Evolutionary conservation across 441 rosid genomes (phyloP).

Genomic region (Eruca vesicaria): DNA sequence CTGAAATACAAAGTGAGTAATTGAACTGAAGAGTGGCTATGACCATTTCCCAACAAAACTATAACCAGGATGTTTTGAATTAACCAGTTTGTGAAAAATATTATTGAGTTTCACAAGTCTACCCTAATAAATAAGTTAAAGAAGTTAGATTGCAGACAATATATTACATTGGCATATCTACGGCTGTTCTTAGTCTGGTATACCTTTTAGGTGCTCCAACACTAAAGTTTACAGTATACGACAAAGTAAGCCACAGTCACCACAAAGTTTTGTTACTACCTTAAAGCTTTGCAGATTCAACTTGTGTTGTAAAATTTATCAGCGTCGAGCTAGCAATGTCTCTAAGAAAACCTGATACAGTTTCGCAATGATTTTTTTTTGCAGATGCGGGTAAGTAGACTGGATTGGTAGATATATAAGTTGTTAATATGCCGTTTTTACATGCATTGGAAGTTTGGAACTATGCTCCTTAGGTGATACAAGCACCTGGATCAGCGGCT

Average conservation of each 20-base stretch:
- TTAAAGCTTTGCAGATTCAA: slow-evolving; percentile 87
- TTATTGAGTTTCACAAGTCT: background rate
- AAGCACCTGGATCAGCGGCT: background rate
- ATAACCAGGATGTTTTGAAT: background rate
- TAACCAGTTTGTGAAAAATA: background rate
- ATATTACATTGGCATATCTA: background rate
- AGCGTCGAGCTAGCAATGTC: background rate
- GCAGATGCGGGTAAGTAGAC: background rate
- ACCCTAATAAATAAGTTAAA: background rate
- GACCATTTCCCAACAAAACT: background rate
- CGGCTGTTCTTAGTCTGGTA: too few species aligned
- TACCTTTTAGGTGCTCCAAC: background rate
- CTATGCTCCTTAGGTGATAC: background rate
- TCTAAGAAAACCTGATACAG: background rate
- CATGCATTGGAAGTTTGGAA: background rate
- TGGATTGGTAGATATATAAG: background rate
- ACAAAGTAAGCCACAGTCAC: background rate
- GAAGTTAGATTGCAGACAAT: background rate
- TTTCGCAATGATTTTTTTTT: background rate
- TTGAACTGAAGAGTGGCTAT: background rate
- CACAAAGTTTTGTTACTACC: slow-evolving; percentile 72
- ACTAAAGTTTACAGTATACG: background rate
- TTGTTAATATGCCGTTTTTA: background rate
- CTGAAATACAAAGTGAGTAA: background rate
- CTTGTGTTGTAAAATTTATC: background rate